A percentile compares a stretch with the other conserved stretches of the same genome.
Conservation (phyloP, 2,329 filamentous ascomycete species). For the Dothideomycetes sp. region DNA sequence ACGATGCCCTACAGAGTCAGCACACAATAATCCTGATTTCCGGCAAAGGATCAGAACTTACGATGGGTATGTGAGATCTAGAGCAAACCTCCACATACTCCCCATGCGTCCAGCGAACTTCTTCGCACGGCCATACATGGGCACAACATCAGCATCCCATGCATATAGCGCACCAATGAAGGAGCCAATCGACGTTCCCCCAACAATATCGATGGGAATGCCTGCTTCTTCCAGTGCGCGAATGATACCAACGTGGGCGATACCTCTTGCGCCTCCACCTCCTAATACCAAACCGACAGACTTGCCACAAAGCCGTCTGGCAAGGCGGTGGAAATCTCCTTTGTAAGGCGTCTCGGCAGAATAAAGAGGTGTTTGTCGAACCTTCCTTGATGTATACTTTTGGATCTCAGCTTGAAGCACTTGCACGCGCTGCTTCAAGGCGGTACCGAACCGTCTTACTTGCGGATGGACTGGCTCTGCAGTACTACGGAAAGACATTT, state of each 20-base stretch:
- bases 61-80: slow-evolving; percentile 92
- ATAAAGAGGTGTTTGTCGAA: slow-evolving; percentile 82
- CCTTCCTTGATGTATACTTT: slow-evolving; percentile 89
- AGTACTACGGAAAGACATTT: slow-evolving; percentile 78
- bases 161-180: slow-evolving; percentile 95
- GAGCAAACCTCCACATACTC: slow-evolving; percentile 95
- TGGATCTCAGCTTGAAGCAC: slow-evolving; percentile 94
- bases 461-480: slow-evolving; percentile 66
- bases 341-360: slow-evolving; percentile 88
- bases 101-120: slow-evolving; percentile 98
- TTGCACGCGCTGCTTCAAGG: slow-evolving; percentile 84
- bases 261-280: slow-evolving; percentile 83
- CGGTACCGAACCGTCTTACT: slow-evolving; percentile 68
- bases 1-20: slow-evolving; percentile 51
- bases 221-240: slow-evolving; percentile 90
- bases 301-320: slow-evolving; percentile 80
- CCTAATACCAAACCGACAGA: slow-evolving; percentile 90
- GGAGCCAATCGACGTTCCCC: slow-evolving; percentile 89
- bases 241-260: slow-evolving; percentile 89
- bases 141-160: slow-evolving; percentile 89
- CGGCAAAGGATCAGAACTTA: slow-evolving; percentile 16
- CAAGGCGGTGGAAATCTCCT: slow-evolving; percentile 89
- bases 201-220: slow-evolving; percentile 89
- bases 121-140: slow-evolving; percentile 93
- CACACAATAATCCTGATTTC: neutral